Conservation (phyloP, 495 filamentous ascomycete species). For the Penicillium argentinense region DNA sequence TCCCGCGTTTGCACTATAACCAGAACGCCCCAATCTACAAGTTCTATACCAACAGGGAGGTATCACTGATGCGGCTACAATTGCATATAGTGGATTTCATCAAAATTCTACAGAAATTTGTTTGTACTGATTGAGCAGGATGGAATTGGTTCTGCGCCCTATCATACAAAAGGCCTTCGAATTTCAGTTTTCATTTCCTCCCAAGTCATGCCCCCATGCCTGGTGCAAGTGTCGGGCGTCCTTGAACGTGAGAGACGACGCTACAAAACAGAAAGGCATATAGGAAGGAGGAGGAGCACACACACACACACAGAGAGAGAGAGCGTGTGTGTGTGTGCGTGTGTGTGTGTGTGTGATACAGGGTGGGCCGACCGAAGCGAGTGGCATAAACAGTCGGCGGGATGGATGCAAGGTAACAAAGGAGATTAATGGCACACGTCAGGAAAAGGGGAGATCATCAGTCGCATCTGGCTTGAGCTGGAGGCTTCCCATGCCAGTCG, state of each 20-base stretch:
- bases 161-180: not conserved
- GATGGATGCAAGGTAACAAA: conserved; percentile 5
- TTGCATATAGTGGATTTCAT: not conserved
- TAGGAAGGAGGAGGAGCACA: not conserved
- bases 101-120: not conserved
- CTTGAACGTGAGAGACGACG: too few species aligned
- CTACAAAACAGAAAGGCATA: too few species aligned
- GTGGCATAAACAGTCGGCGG: too few species aligned
- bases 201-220: not conserved
- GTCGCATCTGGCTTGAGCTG: conserved; percentile 8
- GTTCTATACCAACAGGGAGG: too few species aligned
- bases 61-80: too few species aligned
- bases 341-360: too few species aligned
- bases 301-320: too few species aligned
- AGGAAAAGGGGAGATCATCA: conserved; percentile 7
- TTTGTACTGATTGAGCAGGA: too few species aligned
- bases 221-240: too few species aligned
- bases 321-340: too few species aligned
- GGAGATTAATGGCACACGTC: conserved; percentile 5
- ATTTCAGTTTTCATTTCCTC: not conserved
- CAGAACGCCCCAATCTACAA: too few species aligned
- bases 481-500: not conserved
- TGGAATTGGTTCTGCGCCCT: conserved; percentile 2
- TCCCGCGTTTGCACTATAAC: conserved; percentile 23
- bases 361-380: too few species aligned